phyloP scores from a whole-genome alignment of 2,329 filamentous ascomycete genomes.

The Ophiostoma sp. region DNA sequence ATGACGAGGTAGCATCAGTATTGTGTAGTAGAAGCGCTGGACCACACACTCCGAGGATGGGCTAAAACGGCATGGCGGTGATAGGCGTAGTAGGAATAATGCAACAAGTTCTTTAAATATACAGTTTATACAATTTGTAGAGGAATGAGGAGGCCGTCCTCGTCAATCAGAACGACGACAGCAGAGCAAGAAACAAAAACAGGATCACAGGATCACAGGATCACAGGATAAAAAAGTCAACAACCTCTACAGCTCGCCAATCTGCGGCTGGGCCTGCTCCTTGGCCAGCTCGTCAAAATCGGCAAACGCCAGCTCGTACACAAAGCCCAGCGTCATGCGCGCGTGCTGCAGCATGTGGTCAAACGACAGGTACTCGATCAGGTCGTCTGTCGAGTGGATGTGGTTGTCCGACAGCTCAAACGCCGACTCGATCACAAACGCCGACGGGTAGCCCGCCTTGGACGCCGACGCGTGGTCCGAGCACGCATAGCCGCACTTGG shows the following conservation, averaged over 20 bases:
- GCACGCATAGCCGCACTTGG: conserved; percentile 53
- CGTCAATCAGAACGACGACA: too few species aligned
- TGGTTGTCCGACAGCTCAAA: conserved; percentile 59
- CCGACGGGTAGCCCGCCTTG: conserved; percentile 60
- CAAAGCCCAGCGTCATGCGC: conserved; percentile 44
- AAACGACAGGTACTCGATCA: conserved; percentile 63
- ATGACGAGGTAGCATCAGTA: neutral
- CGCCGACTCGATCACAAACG: conserved; percentile 58
- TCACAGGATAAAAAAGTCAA: neutral
- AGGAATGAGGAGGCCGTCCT: too few species aligned
- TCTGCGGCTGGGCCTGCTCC: conserved; percentile 22
- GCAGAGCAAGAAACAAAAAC: neutral
- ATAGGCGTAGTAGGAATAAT: neutral
- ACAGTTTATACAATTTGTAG: neutral
- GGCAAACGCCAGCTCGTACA: conserved; percentile 43
- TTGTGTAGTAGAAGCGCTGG: too few species aligned
- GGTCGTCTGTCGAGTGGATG: conserved; percentile 69
- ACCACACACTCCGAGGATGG: neutral
- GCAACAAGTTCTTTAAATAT: neutral
- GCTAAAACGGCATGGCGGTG: neutral
- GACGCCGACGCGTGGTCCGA: conserved; percentile 65
- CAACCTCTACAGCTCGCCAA: conserved; percentile 29
- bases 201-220: neutral
- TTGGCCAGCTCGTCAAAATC: conserved; percentile 34
- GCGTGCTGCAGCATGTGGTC: conserved; percentile 63